Evolutionary conservation across 768 basidiomycete genomes (phyloP).

Genomic region (Boletus rubropictus): DNA sequence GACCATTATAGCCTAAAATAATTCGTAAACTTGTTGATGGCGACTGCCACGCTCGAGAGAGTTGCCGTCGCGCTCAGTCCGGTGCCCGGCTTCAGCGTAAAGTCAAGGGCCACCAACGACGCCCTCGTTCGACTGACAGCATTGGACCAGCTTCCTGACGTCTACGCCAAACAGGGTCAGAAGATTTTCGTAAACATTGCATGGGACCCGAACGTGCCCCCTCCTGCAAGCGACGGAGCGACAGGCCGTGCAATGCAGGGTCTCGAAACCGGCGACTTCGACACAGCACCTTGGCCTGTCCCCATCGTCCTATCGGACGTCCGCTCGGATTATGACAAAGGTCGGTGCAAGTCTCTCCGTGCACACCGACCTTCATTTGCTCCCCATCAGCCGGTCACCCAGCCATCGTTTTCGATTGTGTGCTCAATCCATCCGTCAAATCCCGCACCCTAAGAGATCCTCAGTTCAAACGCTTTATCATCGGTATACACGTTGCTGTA

Average conservation of each 20-base stretch:
- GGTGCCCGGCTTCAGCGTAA: conserved; percentile 65
- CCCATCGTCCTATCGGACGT: conserved; percentile 67
- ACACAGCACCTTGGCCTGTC: conserved; percentile 51
- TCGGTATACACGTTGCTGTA: conserved; percentile 39
- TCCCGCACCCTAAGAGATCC: conserved; percentile 53
- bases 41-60: conserved; percentile 13
- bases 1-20: too few relatives aligned
- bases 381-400: conserved; percentile 54
- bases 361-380: not conserved
- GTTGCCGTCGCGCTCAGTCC: conserved; percentile 44
- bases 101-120: conserved; percentile 44
- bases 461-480: conserved; percentile 63
- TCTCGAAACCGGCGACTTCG: conserved; percentile 37
- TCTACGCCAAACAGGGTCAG: conserved; percentile 37
- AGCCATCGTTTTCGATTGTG: conserved; percentile 67
- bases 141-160: conserved; percentile 1
- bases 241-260: conserved; percentile 56
- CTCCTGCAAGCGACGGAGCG: conserved; percentile 52
- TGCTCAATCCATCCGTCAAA: conserved; percentile 57
- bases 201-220: conserved; percentile 63
- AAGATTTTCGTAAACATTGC: conserved; percentile 76
- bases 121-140: conserved; percentile 24
- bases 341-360: conserved; percentile 33
- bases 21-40: conserved; percentile 6
- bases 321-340: conserved; percentile 63